A percentile compares a stretch with the other conserved stretches of the same genome.
These are phyloP conservation scores for Carex scoparia DNA, from an alignment of 176 grass and related monocot genomes.

Conservation along the genomic window DNA sequence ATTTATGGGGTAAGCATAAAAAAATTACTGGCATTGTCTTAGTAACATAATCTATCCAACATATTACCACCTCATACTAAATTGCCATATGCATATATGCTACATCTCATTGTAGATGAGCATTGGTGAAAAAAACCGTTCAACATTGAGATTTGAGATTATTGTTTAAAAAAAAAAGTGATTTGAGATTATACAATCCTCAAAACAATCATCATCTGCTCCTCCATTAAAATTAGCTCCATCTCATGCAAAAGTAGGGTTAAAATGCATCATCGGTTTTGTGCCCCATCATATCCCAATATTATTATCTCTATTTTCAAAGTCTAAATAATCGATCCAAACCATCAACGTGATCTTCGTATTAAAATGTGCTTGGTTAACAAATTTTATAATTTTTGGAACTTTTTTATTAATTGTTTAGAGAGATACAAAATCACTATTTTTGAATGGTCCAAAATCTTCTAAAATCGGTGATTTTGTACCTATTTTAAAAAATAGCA, in stretches of 20 bases:
- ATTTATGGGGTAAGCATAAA: background rate
- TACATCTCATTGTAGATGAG: background rate
- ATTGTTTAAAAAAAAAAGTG: background rate
- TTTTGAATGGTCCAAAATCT: too few relatives aligned
- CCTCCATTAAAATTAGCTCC: background rate
- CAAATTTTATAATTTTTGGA: too few relatives aligned
- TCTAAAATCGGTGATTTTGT: too few relatives aligned
- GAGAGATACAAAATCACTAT: too few relatives aligned
- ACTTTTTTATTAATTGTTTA: too few relatives aligned
- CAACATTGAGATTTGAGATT: conserved; percentile 4
- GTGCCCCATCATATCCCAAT: too few relatives aligned
- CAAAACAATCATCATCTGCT: background rate
- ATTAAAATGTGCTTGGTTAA: too few relatives aligned
- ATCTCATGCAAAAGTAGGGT: background rate
- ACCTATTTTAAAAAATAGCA: too few relatives aligned
- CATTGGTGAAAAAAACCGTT: background rate
- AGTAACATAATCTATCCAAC: background rate
- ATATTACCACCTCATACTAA: background rate
- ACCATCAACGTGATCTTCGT: too few relatives aligned
- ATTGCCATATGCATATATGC: background rate
- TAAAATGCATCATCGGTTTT: too few relatives aligned
- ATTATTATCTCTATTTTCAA: too few relatives aligned
- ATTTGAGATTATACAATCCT: conserved; percentile 4
- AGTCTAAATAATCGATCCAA: too few relatives aligned
- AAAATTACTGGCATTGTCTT: background rate